These are phyloP conservation scores for Pyrenophora graminea DNA, from an alignment of 2,329 filamentous ascomycete genomes.

Conservation along the genomic window DNA sequence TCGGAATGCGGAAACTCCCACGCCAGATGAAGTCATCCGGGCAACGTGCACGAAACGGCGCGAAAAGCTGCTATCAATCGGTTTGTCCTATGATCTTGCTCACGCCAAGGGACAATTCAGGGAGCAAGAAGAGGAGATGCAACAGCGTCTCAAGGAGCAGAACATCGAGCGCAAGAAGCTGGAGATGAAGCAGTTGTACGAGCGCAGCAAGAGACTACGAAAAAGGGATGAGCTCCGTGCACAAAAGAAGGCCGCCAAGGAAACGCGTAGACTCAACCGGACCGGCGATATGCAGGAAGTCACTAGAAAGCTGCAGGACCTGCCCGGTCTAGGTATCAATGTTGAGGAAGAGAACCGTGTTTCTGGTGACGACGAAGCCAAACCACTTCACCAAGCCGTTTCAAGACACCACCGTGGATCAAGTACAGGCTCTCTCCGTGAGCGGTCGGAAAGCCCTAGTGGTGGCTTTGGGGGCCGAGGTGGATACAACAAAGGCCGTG, in stretches of 20 bases:
- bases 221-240: slow-evolving; percentile 46
- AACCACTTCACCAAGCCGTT: slow-evolving; percentile 34
- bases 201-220: slow-evolving; percentile 40
- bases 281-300: slow-evolving; percentile 33
- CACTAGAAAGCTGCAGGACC: slow-evolving; percentile 31
- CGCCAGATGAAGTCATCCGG: slow-evolving; percentile 70
- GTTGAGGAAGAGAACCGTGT: slow-evolving; percentile 38
- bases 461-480: slow-evolving; percentile 38
- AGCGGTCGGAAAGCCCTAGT: slow-evolving; percentile 39
- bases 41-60: slow-evolving; percentile 65
- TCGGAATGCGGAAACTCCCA: slow-evolving; percentile 55
- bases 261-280: slow-evolving; percentile 29
- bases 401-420: slow-evolving; percentile 36
- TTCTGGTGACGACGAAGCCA: slow-evolving; percentile 36
- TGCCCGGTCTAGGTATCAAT: slow-evolving; percentile 42
- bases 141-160: slow-evolving; percentile 45
- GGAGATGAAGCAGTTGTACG: slow-evolving; percentile 45
- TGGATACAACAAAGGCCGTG: slow-evolving; percentile 42
- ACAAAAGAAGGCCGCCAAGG: slow-evolving; percentile 45
- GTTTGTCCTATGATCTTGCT: slow-evolving; percentile 70
- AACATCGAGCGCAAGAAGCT: slow-evolving; percentile 44
- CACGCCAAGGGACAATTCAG: slow-evolving; percentile 66
- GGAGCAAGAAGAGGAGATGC: slow-evolving; percentile 55
- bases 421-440: slow-evolving; percentile 34
- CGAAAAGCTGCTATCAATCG: slow-evolving; percentile 75